Conservation (phyloP, 2,329 filamentous ascomycete species). For the Penicillium sclerotiorum region DNA sequence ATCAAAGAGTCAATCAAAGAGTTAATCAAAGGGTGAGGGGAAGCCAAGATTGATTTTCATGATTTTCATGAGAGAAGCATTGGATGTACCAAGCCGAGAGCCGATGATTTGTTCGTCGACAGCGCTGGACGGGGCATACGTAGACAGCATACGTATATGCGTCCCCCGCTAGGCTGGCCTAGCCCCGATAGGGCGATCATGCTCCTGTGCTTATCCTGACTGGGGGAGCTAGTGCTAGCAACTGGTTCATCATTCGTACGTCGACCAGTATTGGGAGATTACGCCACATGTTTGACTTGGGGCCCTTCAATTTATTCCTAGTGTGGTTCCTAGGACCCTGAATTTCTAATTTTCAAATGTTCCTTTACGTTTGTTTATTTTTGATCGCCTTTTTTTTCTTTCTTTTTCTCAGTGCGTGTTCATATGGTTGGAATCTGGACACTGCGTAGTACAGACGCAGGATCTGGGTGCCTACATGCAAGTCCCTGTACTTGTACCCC, state of each 20-base stretch:
- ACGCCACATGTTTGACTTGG: conserved; percentile 24
- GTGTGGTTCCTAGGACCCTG: conserved; percentile 15
- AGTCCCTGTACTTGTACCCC: too few relatives aligned
- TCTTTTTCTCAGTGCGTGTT: not conserved
- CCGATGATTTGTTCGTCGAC: conserved; percentile 17
- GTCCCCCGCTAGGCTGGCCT: conserved; percentile 9
- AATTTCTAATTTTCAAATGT: not conserved
- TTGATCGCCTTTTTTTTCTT: not conserved
- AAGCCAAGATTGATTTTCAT: not conserved
- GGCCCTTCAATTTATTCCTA: conserved; percentile 7
- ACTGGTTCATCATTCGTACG: conserved; percentile 16
- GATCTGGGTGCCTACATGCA: too few relatives aligned
- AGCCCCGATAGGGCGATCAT: conserved; percentile 17
- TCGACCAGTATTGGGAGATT: conserved; percentile 4
- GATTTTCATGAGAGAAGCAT: conserved; percentile 2
- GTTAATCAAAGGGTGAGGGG: too few relatives aligned
- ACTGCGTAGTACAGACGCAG: too few relatives aligned
- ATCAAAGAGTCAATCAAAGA: too few relatives aligned
- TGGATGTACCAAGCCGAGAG: conserved; percentile 18
- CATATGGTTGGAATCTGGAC: too few relatives aligned
- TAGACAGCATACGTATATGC: conserved; percentile 29
- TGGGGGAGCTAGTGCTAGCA: conserved; percentile 8
- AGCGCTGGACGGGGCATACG: conserved; percentile 22
- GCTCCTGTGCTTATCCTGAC: conserved; percentile 10
- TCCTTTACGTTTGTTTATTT: not conserved